Conservation (phyloP, 2,329 filamentous ascomycete species). For the Rhynchosporium graminicola region DNA sequence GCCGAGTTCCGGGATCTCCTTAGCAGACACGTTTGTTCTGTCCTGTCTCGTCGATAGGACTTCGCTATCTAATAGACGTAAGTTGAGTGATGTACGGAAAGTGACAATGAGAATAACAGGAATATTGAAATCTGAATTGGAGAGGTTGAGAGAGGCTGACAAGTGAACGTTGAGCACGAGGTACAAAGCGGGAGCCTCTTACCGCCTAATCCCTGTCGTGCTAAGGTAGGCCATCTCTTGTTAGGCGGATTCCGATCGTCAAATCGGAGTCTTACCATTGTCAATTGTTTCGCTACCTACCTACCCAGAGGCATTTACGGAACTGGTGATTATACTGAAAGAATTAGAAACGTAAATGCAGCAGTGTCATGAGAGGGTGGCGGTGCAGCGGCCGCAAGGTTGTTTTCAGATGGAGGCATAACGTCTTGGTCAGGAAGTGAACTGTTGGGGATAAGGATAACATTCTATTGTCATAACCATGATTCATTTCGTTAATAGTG, state of each 20-base stretch:
- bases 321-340: too few species aligned
- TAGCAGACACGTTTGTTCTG: too few species aligned
- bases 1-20: not conserved
- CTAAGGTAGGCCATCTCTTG: not conserved
- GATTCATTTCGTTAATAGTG: conserved; percentile 3
- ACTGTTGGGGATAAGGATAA: not conserved
- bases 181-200: not conserved
- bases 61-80: not conserved
- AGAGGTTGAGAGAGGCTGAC: not conserved
- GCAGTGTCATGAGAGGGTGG: too few species aligned
- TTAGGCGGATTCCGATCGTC: conserved; percentile 1
- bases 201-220: conserved; percentile 10
- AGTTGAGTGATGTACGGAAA: not conserved
- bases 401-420: too few species aligned
- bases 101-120: not conserved
- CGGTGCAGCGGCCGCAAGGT: too few species aligned
- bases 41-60: too few species aligned
- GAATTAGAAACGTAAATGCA: too few species aligned
- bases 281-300: too few species aligned
- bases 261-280: not conserved
- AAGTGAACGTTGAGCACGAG: conserved; percentile 1
- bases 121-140: not conserved
- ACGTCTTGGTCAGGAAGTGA: too few species aligned
- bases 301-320: too few species aligned
- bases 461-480: conserved; percentile 3